phyloP scores from a whole-genome alignment of 1,284 basidiomycete species.

The Phellinidium pouzarii region DNA sequence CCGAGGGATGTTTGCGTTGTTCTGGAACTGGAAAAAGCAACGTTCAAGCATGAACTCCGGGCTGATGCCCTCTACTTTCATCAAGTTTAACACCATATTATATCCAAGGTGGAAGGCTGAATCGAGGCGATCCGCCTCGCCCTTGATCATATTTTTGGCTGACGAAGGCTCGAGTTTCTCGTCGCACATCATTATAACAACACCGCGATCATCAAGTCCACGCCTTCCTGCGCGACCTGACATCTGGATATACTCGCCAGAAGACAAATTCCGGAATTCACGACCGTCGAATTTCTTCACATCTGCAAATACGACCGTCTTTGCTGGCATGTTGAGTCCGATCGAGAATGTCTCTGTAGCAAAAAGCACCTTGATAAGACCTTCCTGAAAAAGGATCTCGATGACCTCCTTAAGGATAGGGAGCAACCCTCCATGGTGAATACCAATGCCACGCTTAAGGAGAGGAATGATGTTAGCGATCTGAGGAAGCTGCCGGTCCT shows the following conservation, averaged over 20 bases:
- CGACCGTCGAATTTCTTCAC: conserved; percentile 95
- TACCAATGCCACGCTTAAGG: conserved; percentile 93
- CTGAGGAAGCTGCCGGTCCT: conserved; percentile 89
- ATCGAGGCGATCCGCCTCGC: conserved; percentile 94
- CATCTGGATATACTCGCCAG: conserved; percentile 98
- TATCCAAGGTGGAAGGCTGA: conserved; percentile 99
- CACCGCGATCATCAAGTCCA: conserved; percentile 96
- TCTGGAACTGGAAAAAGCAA: conserved; percentile 99
- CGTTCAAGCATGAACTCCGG: conserved; percentile 98
- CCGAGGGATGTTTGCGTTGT: conserved; percentile 80
- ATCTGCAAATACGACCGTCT: conserved; percentile 97
- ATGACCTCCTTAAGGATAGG: conserved; percentile 99
- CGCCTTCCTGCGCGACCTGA: conserved; percentile 96
- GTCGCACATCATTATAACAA: conserved; percentile 99
- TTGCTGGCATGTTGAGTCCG: conserved; percentile 99
- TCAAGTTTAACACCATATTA: conserved; percentile 98
- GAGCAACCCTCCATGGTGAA: conserved; percentile 96
- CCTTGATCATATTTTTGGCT: conserved; percentile 98
- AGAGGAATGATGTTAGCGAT: conserved; percentile 92
- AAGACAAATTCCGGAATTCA: conserved; percentile 87
- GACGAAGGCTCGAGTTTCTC: conserved; percentile 92
- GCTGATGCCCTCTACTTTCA: conserved; percentile 97
- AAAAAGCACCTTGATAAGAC: conserved; percentile 97
- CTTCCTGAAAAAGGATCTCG: conserved; percentile 98
- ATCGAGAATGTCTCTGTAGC: conserved; percentile 99